Evolutionary conservation across 805 yeast genomes (phyloP), one percentile per base, ranked within the genome.

Genomic region (Kuraishia floccosa): DNA sequence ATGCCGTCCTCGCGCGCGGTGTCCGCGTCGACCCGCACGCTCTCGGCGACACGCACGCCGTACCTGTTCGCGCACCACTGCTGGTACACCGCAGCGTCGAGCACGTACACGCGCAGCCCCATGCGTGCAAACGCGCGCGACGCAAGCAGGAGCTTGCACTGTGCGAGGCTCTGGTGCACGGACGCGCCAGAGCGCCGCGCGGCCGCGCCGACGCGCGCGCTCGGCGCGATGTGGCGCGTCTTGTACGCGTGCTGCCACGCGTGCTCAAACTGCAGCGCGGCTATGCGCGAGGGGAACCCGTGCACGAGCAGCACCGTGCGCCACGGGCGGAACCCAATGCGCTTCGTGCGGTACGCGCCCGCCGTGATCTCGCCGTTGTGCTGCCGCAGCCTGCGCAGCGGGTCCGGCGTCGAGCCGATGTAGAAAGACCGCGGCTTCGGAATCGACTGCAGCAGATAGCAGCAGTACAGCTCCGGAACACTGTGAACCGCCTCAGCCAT

Each of bases 331-430:
- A 58, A 62, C 0, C 74, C 75, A 11, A 50, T 48, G 30, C 58
- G 53, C 39, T 64, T 74, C 0, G 94, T 83, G 28, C 72, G 50
- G 43, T 59, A 74, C 0, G 94, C 94, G 3, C 93, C 91, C 1
- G 82, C 82, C 14, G 50, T 41, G 10, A 77, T 46, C 3, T 65
- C 72, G 3, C 94, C 93, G 54, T 83, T 83, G 47, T 83, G 94
- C 42, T 83, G 94, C 24, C 85, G 48, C 3, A 84, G 58, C 30
- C 94, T 50, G 39, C 68, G 43, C 3, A 56, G 46, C 0, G 93
- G 93, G 43, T 81, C 69, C 2, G 91, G 89, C 0, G 93, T 80
- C 1, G 93, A 82, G 0, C 94, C 94, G 4, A 83, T 68, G 44
- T 83, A 83, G 42, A 76, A 75, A 7, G 80, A 68, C 25, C 58